phyloP scores from a whole-genome alignment of 179 eudicot genomes.

The Beta lomatogona region DNA sequence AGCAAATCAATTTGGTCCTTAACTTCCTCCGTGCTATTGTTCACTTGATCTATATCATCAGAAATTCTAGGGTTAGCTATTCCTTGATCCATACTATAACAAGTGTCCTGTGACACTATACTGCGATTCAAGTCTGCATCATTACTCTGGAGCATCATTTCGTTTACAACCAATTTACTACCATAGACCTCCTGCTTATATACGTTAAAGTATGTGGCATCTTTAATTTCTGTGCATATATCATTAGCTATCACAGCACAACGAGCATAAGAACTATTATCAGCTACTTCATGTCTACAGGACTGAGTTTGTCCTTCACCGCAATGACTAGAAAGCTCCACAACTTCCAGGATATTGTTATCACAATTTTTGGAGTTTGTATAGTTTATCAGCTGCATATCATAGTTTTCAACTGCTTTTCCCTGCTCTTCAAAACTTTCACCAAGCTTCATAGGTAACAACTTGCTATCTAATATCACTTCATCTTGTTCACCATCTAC shows the following conservation, averaged over 20 bases:
- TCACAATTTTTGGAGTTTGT: slow-evolving; percentile 10
- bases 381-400: neutral
- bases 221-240: slow-evolving; percentile 21
- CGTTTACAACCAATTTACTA: slow-evolving; percentile 18
- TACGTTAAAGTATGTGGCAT: slow-evolving; percentile 19
- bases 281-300: slow-evolving; percentile 12
- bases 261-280: slow-evolving; percentile 11
- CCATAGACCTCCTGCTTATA: slow-evolving; percentile 23
- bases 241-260: slow-evolving; percentile 10
- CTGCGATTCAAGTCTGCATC: slow-evolving; percentile 10
- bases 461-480: slow-evolving; percentile 1
- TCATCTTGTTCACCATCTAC: slow-evolving; percentile 10
- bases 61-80: neutral
- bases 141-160: slow-evolving; percentile 19
- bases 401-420: neutral
- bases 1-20: slow-evolving; percentile 24
- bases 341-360: slow-evolving; percentile 1
- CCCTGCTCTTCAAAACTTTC: slow-evolving; percentile 12
- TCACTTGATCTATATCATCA: slow-evolving; percentile 17
- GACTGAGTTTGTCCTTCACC: slow-evolving; percentile 19
- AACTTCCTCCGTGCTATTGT: slow-evolving; percentile 14
- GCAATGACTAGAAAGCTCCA: slow-evolving; percentile 8
- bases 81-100: slow-evolving; percentile 19
- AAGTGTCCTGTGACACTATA: slow-evolving; percentile 10
- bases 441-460: slow-evolving; percentile 11